Percentiles rank a stretch among this genome's conserved stretches.
These are phyloP conservation scores for Sinapis alba DNA, from an alignment of 441 rosid genomes.

Conservation along the genomic window DNA sequence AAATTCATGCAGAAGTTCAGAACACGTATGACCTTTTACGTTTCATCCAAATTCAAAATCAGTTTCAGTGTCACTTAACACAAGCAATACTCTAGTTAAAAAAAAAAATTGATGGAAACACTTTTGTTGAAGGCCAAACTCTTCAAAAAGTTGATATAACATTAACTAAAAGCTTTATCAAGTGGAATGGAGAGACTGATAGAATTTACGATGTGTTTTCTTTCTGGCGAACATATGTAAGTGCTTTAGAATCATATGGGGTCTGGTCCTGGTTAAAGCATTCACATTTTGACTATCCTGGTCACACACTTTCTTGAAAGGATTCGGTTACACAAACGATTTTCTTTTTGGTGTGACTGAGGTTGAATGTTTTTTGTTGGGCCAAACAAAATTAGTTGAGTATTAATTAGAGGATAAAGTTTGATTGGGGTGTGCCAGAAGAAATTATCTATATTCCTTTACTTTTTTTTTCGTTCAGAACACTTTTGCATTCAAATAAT, in stretches of 20 bases:
- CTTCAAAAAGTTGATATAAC: slow-evolving; percentile 1
- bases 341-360: slow-evolving; percentile 1
- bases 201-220: background rate
- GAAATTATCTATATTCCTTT: slow-evolving; percentile 51
- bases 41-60: slow-evolving; percentile 22
- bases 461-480: slow-evolving; percentile 51
- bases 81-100: background rate
- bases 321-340: slow-evolving; percentile 1
- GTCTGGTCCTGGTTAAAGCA: slow-evolving; percentile 36
- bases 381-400: slow-evolving; percentile 42
- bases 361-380: slow-evolving; percentile 1
- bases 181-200: slow-evolving; percentile 5
- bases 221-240: background rate
- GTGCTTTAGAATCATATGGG: slow-evolving; percentile 34
- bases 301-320: slow-evolving; percentile 36
- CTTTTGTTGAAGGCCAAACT: background rate
- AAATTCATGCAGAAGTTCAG: slow-evolving; percentile 43
- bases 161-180: background rate
- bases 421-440: slow-evolving; percentile 48
- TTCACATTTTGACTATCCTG: slow-evolving; percentile 31
- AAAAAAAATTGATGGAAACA: background rate
- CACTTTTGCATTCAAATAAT: slow-evolving; percentile 70
- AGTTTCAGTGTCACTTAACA: slow-evolving; percentile 11
- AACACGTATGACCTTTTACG: slow-evolving; percentile 23
- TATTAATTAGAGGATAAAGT: slow-evolving; percentile 29